Conservation (phyloP, 352 stramenopile genomes). For the Globisporangium okanoganense region DNA sequence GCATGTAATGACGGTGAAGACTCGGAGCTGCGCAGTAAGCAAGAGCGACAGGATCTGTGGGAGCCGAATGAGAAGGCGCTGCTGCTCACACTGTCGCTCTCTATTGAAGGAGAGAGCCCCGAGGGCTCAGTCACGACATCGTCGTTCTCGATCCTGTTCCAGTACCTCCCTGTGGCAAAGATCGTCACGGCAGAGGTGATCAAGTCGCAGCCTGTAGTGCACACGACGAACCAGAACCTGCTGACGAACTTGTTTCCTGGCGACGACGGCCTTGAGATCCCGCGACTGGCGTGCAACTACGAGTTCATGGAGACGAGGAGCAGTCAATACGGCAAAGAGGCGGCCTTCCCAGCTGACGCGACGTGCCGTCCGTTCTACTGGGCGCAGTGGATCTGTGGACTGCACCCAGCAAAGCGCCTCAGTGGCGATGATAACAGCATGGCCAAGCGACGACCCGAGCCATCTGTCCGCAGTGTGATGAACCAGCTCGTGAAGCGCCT, state of each 20-base stretch:
- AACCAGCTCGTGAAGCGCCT: conserved; percentile 56
- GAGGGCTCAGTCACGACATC: conserved; percentile 18
- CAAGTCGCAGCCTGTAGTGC: conserved; percentile 8
- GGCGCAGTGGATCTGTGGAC: conserved; percentile 71
- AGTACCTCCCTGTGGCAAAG: conserved; percentile 51
- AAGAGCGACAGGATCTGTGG: conserved; percentile 35
- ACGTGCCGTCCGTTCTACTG: conserved; percentile 59
- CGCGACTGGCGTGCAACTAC: conserved; percentile 45
- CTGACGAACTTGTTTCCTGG: conserved; percentile 63
- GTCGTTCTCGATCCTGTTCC: conserved; percentile 55
- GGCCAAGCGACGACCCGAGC: conserved; percentile 36
- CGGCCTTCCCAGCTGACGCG: conserved; percentile 40
- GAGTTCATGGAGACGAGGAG: conserved; percentile 27
- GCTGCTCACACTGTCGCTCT: conserved; percentile 37
- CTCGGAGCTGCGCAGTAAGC: not conserved
- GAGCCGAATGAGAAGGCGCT: conserved; percentile 49
- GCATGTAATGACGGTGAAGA: conserved; percentile 11
- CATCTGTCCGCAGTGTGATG: conserved; percentile 67
- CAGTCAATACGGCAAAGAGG: conserved; percentile 22
- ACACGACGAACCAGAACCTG: conserved; percentile 19
- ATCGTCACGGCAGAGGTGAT: conserved; percentile 56
- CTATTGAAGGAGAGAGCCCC: conserved; percentile 32
- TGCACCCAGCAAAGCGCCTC: conserved; percentile 47
- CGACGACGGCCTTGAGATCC: conserved; percentile 44
- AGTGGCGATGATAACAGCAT: not conserved